phyloP scores from a whole-genome alignment of 805 yeast genomes.

The Wickerhamomyces strasburgensis region DNA sequence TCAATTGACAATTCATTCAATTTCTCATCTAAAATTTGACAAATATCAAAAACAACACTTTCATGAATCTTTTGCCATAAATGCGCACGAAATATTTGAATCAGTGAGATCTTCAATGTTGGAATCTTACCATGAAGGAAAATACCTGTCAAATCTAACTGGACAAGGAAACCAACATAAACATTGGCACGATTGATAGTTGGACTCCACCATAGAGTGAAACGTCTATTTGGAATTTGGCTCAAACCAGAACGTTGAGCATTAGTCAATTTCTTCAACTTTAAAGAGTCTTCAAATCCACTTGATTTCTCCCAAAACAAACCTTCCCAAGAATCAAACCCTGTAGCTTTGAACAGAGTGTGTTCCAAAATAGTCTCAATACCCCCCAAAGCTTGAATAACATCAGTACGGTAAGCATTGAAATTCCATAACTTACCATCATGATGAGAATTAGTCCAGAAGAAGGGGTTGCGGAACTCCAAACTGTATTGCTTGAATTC shows the following conservation, averaged over 20 bases:
- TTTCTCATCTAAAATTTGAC: conserved; percentile 88
- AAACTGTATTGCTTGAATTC: conserved; percentile 71
- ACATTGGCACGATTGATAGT: conserved; percentile 97
- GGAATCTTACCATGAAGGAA: conserved; percentile 98
- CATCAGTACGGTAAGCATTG: conserved; percentile 89
- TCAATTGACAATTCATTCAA: conserved; percentile 79
- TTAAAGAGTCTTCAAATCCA: conserved; percentile 95
- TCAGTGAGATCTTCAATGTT: conserved; percentile 87
- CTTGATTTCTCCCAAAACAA: conserved; percentile 97
- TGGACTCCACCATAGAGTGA: conserved; percentile 99
- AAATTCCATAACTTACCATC: conserved; percentile 96
- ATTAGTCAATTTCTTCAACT: conserved; percentile 89
- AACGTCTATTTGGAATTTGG: conserved; percentile 95
- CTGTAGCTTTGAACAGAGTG: conserved; percentile 92
- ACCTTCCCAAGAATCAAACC: conserved; percentile 98
- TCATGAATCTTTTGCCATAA: conserved; percentile 99
- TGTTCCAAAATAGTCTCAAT: conserved; percentile 94
- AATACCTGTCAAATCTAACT: conserved; percentile 92
- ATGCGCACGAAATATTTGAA: conserved; percentile 96
- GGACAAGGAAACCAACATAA: conserved; percentile 95
- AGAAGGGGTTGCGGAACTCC: conserved; percentile 77
- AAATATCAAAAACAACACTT: conserved; percentile 85
- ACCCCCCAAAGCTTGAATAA: conserved; percentile 95
- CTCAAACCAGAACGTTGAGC: conserved; percentile 97
- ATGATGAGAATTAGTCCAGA: conserved; percentile 94